phyloP scores from a whole-genome alignment of 2,329 filamentous ascomycete species.

The Trichoderma atrobrunneum region DNA sequence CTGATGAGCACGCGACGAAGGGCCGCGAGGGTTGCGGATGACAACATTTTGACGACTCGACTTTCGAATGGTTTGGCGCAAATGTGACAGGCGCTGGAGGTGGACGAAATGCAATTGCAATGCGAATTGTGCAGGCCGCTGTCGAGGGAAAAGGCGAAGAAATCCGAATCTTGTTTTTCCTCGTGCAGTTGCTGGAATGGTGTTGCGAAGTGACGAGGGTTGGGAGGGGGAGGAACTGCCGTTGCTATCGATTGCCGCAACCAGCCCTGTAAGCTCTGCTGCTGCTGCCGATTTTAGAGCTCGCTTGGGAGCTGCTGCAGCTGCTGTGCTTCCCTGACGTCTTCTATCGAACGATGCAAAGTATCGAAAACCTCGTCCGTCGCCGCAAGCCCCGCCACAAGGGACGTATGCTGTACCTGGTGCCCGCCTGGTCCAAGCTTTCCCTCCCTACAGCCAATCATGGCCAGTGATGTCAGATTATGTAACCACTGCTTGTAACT shows the following conservation, averaged over 20 bases:
- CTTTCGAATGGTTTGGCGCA: background rate
- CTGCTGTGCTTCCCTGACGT: background rate
- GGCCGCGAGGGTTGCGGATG: slow-evolving; percentile 39
- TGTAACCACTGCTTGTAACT: slow-evolving; percentile 25
- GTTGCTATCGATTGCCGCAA: slow-evolving; percentile 10
- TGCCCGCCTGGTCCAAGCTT: slow-evolving; percentile 3
- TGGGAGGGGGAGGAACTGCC: background rate
- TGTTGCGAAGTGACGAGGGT: slow-evolving; percentile 22
- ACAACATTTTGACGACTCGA: slow-evolving; percentile 38
- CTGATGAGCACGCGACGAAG: slow-evolving; percentile 33
- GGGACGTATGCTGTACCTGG: slow-evolving; percentile 9
- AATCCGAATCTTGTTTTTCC: background rate
- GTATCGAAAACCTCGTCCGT: background rate
- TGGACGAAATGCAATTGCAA: background rate
- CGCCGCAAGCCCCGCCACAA: background rate
- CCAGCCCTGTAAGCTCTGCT: slow-evolving; percentile 1
- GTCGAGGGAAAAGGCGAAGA: background rate
- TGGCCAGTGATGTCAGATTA: slow-evolving; percentile 26
- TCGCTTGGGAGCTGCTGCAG: background rate
- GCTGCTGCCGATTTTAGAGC: background rate
- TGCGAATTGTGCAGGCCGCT: background rate
- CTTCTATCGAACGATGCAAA: background rate
- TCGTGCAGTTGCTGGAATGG: slow-evolving; percentile 1
- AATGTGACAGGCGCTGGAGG: background rate
- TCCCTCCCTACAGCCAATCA: slow-evolving; percentile 32